Evolutionary conservation across 2,329 filamentous ascomycete species (phyloP).

Genomic region (Byssothecium circinans): DNA sequence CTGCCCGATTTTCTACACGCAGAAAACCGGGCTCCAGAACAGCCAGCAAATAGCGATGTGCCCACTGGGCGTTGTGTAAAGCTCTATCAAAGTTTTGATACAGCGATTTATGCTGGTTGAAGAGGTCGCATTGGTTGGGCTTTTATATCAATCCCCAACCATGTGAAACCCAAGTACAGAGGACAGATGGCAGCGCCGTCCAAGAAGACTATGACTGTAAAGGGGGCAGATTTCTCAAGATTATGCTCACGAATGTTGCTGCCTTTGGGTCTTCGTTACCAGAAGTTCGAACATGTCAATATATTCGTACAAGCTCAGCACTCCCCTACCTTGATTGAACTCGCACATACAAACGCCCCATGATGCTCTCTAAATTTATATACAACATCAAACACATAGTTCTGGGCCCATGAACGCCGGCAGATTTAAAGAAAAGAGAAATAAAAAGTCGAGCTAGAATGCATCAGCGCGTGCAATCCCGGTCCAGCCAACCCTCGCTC

Average conservation of each 20-base stretch:
- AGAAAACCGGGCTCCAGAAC: too few relatives aligned
- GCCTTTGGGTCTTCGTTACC: too few relatives aligned
- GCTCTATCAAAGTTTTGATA: too few relatives aligned
- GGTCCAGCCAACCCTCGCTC: slow-evolving; percentile 20
- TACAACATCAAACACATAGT: slow-evolving; percentile 23
- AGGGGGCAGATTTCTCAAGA: background rate
- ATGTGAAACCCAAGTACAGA: too few relatives aligned
- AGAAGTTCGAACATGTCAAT: slow-evolving; percentile 1
- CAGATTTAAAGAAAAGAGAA: slow-evolving; percentile 1
- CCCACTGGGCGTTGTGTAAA: too few relatives aligned
- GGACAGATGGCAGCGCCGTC: slow-evolving; percentile 10
- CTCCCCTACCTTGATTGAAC: slow-evolving; percentile 1
- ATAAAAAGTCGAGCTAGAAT: background rate
- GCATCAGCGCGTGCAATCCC: slow-evolving; percentile 13
- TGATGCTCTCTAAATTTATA: slow-evolving; percentile 38
- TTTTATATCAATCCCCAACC: too few relatives aligned
- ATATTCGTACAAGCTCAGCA: slow-evolving; percentile 20
- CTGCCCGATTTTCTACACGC: too few relatives aligned
- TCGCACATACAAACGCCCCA: slow-evolving; percentile 27
- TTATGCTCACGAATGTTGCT: background rate
- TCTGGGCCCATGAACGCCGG: slow-evolving; percentile 7
- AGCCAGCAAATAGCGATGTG: too few relatives aligned
- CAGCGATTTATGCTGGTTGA: too few relatives aligned
- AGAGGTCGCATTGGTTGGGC: too few relatives aligned
- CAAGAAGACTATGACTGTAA: background rate